These are phyloP conservation scores for Tulasnella sp. DNA, from an alignment of 768 basidiomycete species.

Conservation along the genomic window DNA sequence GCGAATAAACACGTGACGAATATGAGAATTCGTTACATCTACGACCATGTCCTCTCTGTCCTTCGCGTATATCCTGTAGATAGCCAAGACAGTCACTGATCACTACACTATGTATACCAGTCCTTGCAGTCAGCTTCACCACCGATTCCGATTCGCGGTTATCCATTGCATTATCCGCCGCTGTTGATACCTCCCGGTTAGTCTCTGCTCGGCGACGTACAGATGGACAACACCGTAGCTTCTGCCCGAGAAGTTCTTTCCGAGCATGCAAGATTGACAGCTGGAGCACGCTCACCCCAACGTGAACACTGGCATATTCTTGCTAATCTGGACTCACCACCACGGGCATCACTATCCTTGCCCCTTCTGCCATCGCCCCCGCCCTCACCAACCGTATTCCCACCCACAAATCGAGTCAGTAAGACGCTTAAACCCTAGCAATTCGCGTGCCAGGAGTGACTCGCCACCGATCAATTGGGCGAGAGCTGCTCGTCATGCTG, in stretches of 20 bases:
- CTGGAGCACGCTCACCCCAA: slow-evolving; percentile 1
- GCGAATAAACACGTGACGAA: no score
- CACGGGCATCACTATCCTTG: not conserved
- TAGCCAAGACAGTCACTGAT: no score
- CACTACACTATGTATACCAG: no score
- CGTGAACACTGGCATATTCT: slow-evolving; percentile 9
- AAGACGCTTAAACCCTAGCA: not conserved
- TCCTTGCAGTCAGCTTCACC: no score
- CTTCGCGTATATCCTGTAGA: no score
- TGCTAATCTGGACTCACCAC: slow-evolving; percentile 2
- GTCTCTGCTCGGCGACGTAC: not conserved
- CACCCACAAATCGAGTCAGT: not conserved
- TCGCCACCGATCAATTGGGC: slow-evolving; percentile 63
- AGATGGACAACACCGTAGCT: not conserved
- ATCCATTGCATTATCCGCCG: not conserved
- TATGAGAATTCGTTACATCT: no score
- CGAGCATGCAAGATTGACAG: slow-evolving; percentile 3
- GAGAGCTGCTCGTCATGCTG: slow-evolving; percentile 52
- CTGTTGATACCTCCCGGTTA: not conserved
- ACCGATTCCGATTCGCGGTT: no score
- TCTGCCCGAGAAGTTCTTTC: slow-evolving; percentile 6
- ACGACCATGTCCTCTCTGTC: no score
- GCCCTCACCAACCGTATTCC: not conserved
- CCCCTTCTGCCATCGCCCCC: slow-evolving; percentile 1
- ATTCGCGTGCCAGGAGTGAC: slow-evolving; percentile 25